Evolutionary conservation across 768 basidiomycete species (phyloP), one percentile per base, ranked within the genome.

Genomic region (Glaciozyma martinii): DNA sequence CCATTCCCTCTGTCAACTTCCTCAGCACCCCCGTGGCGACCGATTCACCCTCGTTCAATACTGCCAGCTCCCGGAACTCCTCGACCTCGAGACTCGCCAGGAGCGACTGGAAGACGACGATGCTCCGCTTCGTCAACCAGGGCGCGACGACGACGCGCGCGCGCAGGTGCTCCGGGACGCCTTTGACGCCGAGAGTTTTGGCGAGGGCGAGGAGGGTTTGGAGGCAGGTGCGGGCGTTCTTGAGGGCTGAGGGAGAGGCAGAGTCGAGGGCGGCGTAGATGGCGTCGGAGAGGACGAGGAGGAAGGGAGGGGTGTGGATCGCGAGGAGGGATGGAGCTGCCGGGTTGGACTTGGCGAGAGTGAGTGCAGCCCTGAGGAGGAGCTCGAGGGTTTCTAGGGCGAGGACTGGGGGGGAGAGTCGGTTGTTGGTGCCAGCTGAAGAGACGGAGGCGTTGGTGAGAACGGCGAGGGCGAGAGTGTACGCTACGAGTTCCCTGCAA

Each of bases 341-440:
- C 27, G 19, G 30, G 53, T 30, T 16, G 53, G 32, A 55, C 29
- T 32, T 55, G 30, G 18, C 23, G 29, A 23, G 60, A 25, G 55
- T 60, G 23, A 55, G 52, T 1, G 63, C 49, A 5, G 62, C 59
- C 23, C 42, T 56, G 19, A 68, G 56, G n/a, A 68, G 52, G 23
- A 61, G 52, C 27, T 68, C 67, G 63, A 68, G 67, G 0, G 63
- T 57, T 23, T 68, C 67, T 44, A 68, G 58, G 2, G 67, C 67
- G 3, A 63, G 52, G 15, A 61, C 52, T 5, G 42, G 5, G 54
- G 56, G 1, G 59, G 27, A 23, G 47, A 23, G 0, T 61, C 21
- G 1, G 53, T 3, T 29, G 61, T 47, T 23, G 9, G 66, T 56
- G 33, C 32, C 56, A 13, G 44, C 16, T 23, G 55, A 59, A 46